Evolutionary conservation across 768 basidiomycete genomes (phyloP).

Genomic region (Auricularia sp.): DNA sequence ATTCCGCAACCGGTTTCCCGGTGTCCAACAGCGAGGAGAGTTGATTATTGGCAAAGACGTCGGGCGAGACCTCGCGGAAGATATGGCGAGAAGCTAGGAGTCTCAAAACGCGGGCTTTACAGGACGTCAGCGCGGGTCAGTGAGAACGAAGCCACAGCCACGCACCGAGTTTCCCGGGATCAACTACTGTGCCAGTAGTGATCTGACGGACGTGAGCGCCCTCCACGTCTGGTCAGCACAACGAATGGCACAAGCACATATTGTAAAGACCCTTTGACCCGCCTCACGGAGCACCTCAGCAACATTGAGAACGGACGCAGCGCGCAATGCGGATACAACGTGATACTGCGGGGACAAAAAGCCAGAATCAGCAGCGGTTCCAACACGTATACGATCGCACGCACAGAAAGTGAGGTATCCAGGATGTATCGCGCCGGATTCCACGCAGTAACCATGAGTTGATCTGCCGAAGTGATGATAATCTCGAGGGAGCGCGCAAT

Average conservation of each 20-base stretch:
- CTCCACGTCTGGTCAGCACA: neutral
- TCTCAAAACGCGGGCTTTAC: slow-evolving; percentile 20
- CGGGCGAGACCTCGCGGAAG: slow-evolving; percentile 21
- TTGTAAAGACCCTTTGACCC: neutral
- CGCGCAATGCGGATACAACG: neutral
- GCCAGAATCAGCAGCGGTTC: neutral
- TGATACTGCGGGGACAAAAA: neutral
- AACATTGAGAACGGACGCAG: neutral
- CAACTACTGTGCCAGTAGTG: slow-evolving; percentile 20
- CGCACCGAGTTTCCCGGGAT: slow-evolving; percentile 26
- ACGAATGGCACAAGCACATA: neutral
- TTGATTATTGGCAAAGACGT: slow-evolving; percentile 21
- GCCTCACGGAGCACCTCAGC: neutral
- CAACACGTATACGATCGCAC: neutral
- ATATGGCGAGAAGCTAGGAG: slow-evolving; percentile 20
- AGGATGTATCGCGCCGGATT: neutral
- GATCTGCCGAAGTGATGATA: neutral
- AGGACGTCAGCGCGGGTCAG: neutral
- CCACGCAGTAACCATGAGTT: neutral
- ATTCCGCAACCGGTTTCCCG: slow-evolving; percentile 4
- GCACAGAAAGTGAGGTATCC: neutral
- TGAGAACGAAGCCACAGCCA: neutral
- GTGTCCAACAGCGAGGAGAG: slow-evolving; percentile 14
- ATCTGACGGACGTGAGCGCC: slow-evolving; percentile 28
- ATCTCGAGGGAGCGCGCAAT: neutral